phyloP scores from a whole-genome alignment of 2,329 filamentous ascomycete species.

The Zopfia rhizophila region DNA sequence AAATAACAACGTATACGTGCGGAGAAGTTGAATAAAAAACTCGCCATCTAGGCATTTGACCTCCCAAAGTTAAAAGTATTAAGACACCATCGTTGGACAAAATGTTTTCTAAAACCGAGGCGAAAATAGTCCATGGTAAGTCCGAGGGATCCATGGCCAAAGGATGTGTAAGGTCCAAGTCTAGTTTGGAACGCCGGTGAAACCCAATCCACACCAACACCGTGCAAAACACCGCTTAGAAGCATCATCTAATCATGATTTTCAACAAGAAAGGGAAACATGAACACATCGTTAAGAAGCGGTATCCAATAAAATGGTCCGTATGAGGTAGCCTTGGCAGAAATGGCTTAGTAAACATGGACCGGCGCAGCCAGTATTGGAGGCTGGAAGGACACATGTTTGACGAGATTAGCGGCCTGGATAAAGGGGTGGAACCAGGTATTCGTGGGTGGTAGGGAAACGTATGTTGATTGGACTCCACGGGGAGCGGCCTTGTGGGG shows the following conservation, averaged over 20 bases:
- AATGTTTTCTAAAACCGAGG: constrained; percentile 15
- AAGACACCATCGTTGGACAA: constrained; percentile 27
- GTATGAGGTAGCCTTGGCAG: constrained; percentile 6
- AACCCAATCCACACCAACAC: constrained; percentile 38
- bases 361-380: constrained; percentile 49
- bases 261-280: constrained; percentile 41
- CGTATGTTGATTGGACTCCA: constrained; percentile 48
- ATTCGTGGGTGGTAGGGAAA: constrained; percentile 45
- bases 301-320: constrained; percentile 30
- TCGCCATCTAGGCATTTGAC: constrained; percentile 45
- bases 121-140: constrained; percentile 4
- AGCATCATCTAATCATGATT: constrained; percentile 51
- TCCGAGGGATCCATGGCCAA: constrained; percentile 4
- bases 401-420: constrained; percentile 52
- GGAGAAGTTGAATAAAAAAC: constrained; percentile 10
- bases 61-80: constrained; percentile 43
- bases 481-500: constrained; percentile 41
- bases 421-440: constrained; percentile 54
- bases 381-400: constrained; percentile 54
- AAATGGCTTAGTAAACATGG: constrained; percentile 45
- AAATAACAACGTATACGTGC: constrained; percentile 13
- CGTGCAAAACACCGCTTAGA: constrained; percentile 33
- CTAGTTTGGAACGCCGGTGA: constrained; percentile 44
- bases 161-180: constrained; percentile 26
- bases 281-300: constrained; percentile 47